A percentile compares a stretch with the other conserved stretches of the same genome.
These are phyloP conservation scores for Sanghuangporus baumii DNA, from an alignment of 1,284 basidiomycete species.

Conservation along the genomic window DNA sequence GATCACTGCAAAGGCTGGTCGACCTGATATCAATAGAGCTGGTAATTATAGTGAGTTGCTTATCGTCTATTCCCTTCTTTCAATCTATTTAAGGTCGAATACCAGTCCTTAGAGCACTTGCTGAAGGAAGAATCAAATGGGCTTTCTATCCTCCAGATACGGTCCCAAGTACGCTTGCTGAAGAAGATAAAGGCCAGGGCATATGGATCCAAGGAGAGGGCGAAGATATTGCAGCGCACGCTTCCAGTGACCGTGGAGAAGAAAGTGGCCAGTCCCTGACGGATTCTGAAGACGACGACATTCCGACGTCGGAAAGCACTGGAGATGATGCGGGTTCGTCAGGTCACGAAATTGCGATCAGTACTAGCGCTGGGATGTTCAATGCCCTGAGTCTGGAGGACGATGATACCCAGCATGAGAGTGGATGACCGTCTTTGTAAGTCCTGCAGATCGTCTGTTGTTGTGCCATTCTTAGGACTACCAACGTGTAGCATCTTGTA, in stretches of 20 bases:
- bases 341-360: neutral
- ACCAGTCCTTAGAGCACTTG: slow-evolving; percentile 70
- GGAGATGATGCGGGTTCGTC: neutral
- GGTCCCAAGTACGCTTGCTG: slow-evolving; percentile 25
- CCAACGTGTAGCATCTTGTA: no score
- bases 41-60: slow-evolving; percentile 75
- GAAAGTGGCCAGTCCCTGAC: neutral
- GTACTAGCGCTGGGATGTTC: slow-evolving; percentile 7
- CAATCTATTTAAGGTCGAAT: neutral
- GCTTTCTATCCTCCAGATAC: slow-evolving; percentile 74
- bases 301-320: neutral
- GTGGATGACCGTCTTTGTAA: neutral
- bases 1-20: slow-evolving; percentile 84
- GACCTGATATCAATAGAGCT: slow-evolving; percentile 83
- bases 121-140: slow-evolving; percentile 79
- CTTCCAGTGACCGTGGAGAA: slow-evolving; percentile 1
- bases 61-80: neutral
- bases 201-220: slow-evolving; percentile 50
- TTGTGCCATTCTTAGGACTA: neutral
- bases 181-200: slow-evolving; percentile 30
- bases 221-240: slow-evolving; percentile 26
- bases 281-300: neutral
- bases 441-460: neutral
- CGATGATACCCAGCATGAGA: neutral
- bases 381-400: slow-evolving; percentile 6